These are phyloP conservation scores for Sordariomycetes sp. DNA, from an alignment of 2,329 filamentous ascomycete genomes.

Conservation along the genomic window DNA sequence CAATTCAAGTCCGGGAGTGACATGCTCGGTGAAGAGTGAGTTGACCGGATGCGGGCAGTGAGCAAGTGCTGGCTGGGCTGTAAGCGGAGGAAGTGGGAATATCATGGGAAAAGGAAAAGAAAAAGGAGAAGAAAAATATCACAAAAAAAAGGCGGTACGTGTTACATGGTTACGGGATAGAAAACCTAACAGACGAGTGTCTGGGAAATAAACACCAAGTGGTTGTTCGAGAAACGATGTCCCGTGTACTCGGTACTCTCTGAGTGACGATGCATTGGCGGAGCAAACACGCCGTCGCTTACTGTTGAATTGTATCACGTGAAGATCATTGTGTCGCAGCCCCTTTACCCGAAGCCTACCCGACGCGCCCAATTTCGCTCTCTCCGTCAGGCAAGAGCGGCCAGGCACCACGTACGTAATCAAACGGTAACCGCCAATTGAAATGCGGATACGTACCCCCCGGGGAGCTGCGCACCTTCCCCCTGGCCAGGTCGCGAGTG, in stretches of 20 bases:
- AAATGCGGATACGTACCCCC: background rate
- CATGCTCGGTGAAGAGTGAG: too few relatives aligned
- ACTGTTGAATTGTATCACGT: background rate
- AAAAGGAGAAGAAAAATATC: too few relatives aligned
- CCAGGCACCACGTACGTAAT: background rate
- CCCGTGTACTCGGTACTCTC: background rate
- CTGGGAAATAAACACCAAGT: too few relatives aligned
- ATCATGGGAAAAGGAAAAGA: too few relatives aligned
- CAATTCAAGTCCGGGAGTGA: too few relatives aligned
- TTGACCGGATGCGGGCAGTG: too few relatives aligned
- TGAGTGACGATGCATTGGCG: background rate
- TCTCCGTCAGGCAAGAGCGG: background rate
- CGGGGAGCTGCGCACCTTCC: background rate
- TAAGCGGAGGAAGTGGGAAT: too few relatives aligned
- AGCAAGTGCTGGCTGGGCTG: too few relatives aligned
- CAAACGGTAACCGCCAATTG: background rate
- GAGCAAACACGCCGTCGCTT: background rate
- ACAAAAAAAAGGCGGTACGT: too few relatives aligned
- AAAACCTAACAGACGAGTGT: too few relatives aligned
- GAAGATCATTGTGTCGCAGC: background rate
- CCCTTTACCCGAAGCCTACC: background rate
- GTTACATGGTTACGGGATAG: too few relatives aligned
- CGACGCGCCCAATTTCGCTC: background rate
- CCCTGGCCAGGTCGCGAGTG: slow-evolving; percentile 5
- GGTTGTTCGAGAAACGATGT: background rate